Evolutionary conservation across 192 early-diverging fungal species (phyloP), one percentile per base, ranked within the genome.

Genomic region (Coemansia sp.): DNA sequence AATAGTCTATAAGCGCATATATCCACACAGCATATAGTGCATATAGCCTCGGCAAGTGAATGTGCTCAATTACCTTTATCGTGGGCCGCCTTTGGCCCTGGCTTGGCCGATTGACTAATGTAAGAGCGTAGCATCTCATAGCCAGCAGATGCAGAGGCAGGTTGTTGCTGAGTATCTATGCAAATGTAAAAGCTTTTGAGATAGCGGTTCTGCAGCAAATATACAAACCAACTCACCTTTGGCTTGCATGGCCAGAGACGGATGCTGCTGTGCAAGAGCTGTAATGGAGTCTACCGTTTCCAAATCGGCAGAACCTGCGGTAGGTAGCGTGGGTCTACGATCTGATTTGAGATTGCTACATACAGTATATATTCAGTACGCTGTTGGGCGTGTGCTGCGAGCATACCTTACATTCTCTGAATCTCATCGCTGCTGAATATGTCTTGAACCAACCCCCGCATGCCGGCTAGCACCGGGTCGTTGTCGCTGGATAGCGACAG

Each of bases 371-470:
- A 34, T 34, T 34, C 32, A 34, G 32, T 34, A 34, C 10, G 32
- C 10, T 34, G 32, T 34, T 34, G 32, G 32, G 7, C 10, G 2
- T 34, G 10, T 47, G 14, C 23, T 47, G 21, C 12, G 11, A 3
- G 14, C 5, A 21, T 14, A 18, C 49, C 72, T 50, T 64, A 75
- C 72, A 76, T 46, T 38, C 38, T 40, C 45, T 69, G 66, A 6
- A 76, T 5, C 7, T 60, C 66, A 15, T 64, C 45, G 51, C 66
- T 62, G 6, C 32, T 15, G 10, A 65, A 56, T 17, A 59, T 49
- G 5, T 76, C 62, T 1, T 57, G 53, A 12, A 75, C 49, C 49
- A 68, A 40, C 3, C 50, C 34, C 36, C 45, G 43, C 17, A 68
- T 66, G 2, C 44, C 41, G 12, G 34, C 49, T 10, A 53, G 40